phyloP scores from a whole-genome alignment of 768 basidiomycete genomes.

The Tricholoma bakamatsutake region DNA sequence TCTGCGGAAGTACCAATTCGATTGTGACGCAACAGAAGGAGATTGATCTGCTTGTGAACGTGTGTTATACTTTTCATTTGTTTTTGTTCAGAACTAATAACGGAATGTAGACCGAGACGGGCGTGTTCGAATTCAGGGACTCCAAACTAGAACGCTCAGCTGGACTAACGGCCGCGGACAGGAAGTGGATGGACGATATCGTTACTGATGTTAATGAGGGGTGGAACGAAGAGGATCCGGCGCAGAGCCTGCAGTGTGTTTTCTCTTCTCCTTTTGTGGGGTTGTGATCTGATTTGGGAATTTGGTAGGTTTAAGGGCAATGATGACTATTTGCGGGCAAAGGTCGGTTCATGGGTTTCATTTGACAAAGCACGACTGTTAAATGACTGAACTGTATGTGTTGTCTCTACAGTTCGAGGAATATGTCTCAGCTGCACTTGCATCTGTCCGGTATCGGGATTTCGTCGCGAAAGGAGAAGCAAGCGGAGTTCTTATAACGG shows the following conservation, averaged over 20 bases:
- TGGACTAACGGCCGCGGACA: slow-evolving; percentile 83
- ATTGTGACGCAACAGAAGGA: slow-evolving; percentile 93
- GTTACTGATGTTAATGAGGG: slow-evolving; percentile 79
- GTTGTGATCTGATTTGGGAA: not conserved
- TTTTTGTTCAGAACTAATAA: slow-evolving; percentile 1
- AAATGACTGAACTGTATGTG: not conserved
- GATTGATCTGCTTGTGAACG: slow-evolving; percentile 87
- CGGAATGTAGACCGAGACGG: slow-evolving; percentile 69
- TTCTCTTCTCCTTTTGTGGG: not conserved
- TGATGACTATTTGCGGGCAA: slow-evolving; percentile 88
- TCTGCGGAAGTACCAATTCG: slow-evolving; percentile 93
- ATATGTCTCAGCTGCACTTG: slow-evolving; percentile 83
- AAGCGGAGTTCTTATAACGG: slow-evolving; percentile 60
- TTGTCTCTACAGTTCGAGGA: slow-evolving; percentile 69
- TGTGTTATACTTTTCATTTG: slow-evolving; percentile 26
- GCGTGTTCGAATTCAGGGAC: slow-evolving; percentile 82
- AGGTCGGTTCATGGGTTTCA: slow-evolving; percentile 40
- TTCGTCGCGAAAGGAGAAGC: slow-evolving; percentile 69
- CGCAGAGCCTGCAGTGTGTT: slow-evolving; percentile 60
- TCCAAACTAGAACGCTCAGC: slow-evolving; percentile 71
- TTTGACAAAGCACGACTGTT: not conserved
- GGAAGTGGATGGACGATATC: slow-evolving; percentile 98
- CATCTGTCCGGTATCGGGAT: slow-evolving; percentile 86
- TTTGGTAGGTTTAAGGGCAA: slow-evolving; percentile 82
- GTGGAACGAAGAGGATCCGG: slow-evolving; percentile 65